phyloP scores from a whole-genome alignment of 2,329 filamentous ascomycete genomes.

The Trichoderma brevicompactum region DNA sequence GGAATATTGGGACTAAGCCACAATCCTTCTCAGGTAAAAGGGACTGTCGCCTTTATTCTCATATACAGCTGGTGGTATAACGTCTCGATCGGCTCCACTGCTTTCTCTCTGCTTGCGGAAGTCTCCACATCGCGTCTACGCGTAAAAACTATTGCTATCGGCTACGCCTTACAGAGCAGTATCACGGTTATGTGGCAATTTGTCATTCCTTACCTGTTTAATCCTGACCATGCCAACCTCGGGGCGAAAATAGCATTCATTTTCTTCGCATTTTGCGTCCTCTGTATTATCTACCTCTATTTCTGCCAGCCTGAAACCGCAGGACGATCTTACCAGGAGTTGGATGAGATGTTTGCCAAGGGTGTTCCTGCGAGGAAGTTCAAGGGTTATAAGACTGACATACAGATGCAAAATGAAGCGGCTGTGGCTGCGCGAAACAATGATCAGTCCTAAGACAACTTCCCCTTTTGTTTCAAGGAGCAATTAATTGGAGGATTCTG shows the following conservation, averaged over 20 bases:
- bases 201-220: constrained; percentile 9
- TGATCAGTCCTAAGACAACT: background rate
- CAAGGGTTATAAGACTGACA: background rate
- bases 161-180: background rate
- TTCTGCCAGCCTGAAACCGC: background rate
- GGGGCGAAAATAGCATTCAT: background rate
- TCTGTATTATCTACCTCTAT: background rate
- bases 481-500: too few species aligned
- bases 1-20: background rate
- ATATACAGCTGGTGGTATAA: constrained; percentile 6
- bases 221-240: background rate
- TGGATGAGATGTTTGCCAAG: constrained; percentile 11
- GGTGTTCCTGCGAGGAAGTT: background rate
- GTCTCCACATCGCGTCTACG: background rate
- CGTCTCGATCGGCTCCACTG: background rate
- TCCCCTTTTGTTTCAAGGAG: too few species aligned
- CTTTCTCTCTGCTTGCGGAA: background rate
- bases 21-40: background rate
- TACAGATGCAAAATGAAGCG: constrained; percentile 2
- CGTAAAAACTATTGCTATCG: background rate
- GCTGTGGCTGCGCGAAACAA: background rate
- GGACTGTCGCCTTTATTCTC: background rate
- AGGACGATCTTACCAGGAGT: background rate
- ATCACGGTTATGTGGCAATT: constrained; percentile 2
- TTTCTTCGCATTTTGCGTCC: background rate